A percentile compares a stretch with the other conserved stretches of the same genome.
Evolutionary conservation across 176 grass and related monocot species (phyloP).

Genomic region (Zoysia japonica): DNA sequence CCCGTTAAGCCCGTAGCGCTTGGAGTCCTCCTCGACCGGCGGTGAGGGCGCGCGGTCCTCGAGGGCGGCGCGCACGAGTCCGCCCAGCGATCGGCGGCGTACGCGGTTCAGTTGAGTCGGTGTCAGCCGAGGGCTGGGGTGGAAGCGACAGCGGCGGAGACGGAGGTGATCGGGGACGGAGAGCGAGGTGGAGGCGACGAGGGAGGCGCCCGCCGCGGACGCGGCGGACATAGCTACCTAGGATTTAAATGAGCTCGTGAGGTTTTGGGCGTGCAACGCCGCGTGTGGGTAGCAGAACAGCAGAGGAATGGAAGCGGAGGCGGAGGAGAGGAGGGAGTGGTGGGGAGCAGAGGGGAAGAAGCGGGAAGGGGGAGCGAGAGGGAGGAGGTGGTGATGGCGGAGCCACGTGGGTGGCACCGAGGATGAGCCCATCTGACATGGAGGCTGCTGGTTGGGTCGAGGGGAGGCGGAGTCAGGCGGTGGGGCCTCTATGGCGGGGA

Average conservation of each 20-base stretch:
- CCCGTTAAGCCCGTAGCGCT: conserved; percentile 51
- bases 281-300: not conserved
- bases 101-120: not conserved
- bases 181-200: conserved; percentile 45
- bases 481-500: not conserved
- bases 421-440: conserved; percentile 2
- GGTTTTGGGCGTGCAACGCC: not conserved
- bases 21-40: conserved; percentile 34
- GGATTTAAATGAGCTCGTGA: conserved; percentile 3
- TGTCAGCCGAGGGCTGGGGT: not conserved
- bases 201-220: conserved; percentile 22
- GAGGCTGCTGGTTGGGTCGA: not conserved
- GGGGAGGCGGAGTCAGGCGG: not conserved
- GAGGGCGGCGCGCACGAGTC: conserved; percentile 25
- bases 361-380: not conserved
- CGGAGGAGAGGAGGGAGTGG: not conserved
- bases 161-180: conserved; percentile 48
- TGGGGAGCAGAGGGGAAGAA: not conserved
- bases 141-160: conserved; percentile 30
- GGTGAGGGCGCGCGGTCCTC: conserved; percentile 25
- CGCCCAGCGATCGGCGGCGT: conserved; percentile 5
- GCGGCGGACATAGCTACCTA: conserved; percentile 38
- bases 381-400: not conserved
- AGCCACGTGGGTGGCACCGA: not conserved
- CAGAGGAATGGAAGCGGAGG: not conserved